Evolutionary conservation across 768 basidiomycete species (phyloP), one percentile per base, ranked within the genome.

Genomic region (Rhodotorula sphaerocarpa): DNA sequence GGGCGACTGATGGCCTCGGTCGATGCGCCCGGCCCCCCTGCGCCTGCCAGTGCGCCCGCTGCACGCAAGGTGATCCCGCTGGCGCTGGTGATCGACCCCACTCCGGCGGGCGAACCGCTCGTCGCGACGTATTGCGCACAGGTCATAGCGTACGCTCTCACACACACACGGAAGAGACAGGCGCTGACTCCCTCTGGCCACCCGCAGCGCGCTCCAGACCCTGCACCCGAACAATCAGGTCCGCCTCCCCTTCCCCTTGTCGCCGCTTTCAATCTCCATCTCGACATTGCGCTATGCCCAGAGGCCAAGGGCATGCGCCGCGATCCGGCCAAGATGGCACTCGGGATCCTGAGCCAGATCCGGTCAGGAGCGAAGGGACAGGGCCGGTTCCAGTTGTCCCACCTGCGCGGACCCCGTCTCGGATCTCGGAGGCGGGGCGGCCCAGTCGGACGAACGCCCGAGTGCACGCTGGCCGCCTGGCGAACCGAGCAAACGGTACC

Each of bases 191-290:
- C 4, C 11, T 5, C 31, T 3, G 0, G 3, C 7, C n/a, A n/a
- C 11, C 23, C 2, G 7, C 54, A 67, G 66, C 2, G 33, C 66
- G 0, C 39, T 67, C 0, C 58, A 63, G 21, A 4, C 39, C 7
- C 55, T 66, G 1, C 65, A 66, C 30, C 65, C 64, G 12, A 12
- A 47, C 7, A 34, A 30, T 11, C 55, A 65, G 50, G 64, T 65
- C 1, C 45, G 50, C 36, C 23, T 16, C 12, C 5, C 51, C 34
- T 10, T 39, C 36, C 36, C 10, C 36, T 39, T 39, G 36, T 16
- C 36, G 36, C 36, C n/a, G n/a, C n/a, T n/a, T n/a, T n/a, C n/a
- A n/a, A n/a, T n/a, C n/a, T n/a, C n/a, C n/a, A n/a, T n/a, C n/a
- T n/a, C n/a, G n/a, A n/a, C n/a, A n/a, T n/a, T n/a, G n/a, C n/a